A percentile compares a stretch with the other conserved stretches of the same genome.
Evolutionary conservation across 805 yeast genomes (phyloP).

Genomic region (Myxozyma kluyveri): DNA sequence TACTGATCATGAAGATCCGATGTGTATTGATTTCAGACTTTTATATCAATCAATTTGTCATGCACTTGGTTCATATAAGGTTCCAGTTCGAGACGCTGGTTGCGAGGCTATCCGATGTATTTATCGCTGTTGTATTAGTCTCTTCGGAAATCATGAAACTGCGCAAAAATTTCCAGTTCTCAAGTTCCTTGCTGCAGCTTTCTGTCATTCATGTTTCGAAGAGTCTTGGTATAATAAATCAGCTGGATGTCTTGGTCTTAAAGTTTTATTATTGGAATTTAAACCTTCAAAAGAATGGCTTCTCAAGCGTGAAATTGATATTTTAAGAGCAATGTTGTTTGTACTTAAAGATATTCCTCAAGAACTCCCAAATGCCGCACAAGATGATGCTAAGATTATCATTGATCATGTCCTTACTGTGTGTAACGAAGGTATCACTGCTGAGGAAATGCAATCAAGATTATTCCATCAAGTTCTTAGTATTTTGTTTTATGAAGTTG

Average conservation of each 20-base stretch:
- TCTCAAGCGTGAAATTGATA: conserved; percentile 72
- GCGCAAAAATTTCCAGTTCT: conserved; percentile 72
- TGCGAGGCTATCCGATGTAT: conserved; percentile 61
- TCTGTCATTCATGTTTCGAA: conserved; percentile 88
- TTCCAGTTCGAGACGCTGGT: conserved; percentile 70
- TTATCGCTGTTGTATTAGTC: conserved; percentile 55
- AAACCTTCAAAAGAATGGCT: conserved; percentile 71
- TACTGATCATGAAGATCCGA: conserved; percentile 74
- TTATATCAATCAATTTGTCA: conserved; percentile 71
- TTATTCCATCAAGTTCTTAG: conserved; percentile 79
- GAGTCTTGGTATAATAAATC: conserved; percentile 81
- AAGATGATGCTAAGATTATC: conserved; percentile 66
- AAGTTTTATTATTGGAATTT: conserved; percentile 66
- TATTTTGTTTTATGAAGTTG: conserved; percentile 87
- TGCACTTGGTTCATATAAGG: conserved; percentile 75
- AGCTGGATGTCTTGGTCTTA: conserved; percentile 85
- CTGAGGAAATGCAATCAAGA: conserved; percentile 63
- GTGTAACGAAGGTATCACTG: conserved; percentile 62
- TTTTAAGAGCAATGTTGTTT: conserved; percentile 81
- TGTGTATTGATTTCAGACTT: conserved; percentile 64
- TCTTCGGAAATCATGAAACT: conserved; percentile 67
- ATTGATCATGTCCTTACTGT: conserved; percentile 60
- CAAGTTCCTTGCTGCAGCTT: conserved; percentile 70
- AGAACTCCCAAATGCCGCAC: conserved; percentile 79
- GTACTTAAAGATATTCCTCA: conserved; percentile 85